phyloP scores from a whole-genome alignment of 2,329 filamentous ascomycete genomes.

The Fusarium tricinctum region DNA sequence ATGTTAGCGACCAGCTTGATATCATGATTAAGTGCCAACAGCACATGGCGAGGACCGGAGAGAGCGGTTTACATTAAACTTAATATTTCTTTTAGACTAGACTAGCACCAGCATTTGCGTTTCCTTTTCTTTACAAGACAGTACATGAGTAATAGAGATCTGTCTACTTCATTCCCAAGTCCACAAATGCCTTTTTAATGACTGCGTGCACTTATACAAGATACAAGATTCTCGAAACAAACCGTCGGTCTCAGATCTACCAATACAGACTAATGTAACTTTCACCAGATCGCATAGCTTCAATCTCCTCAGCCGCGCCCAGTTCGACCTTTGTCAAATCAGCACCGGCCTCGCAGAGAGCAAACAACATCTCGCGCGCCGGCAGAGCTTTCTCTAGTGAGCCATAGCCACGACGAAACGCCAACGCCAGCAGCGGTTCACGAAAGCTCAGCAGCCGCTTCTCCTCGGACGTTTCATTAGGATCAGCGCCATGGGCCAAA shows the following conservation, averaged over 20 bases:
- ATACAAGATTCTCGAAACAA: background rate
- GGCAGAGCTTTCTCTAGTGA: background rate
- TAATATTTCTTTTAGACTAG: conserved; percentile 3
- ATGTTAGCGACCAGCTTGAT: conserved; percentile 72
- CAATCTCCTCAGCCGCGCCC: background rate
- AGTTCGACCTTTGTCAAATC: background rate
- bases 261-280: background rate
- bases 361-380: background rate
- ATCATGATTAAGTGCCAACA: conserved; percentile 71
- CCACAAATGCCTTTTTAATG: background rate
- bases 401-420: background rate
- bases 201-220: background rate
- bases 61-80: conserved; percentile 56
- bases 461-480: background rate
- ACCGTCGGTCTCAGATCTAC: background rate
- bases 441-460: fast-evolving
- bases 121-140: conserved; percentile 18
- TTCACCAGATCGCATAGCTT: background rate
- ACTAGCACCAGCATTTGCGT: conserved; percentile 16
- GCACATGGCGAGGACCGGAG: conserved; percentile 63
- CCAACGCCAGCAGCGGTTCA: background rate
- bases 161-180: background rate
- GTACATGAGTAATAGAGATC: conserved; percentile 18
- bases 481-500: background rate
- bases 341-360: background rate